Base-by-base conservation (phyloP, 1,284 basidiomycete genomes). In the Apiotrichum porosum region DNA sequence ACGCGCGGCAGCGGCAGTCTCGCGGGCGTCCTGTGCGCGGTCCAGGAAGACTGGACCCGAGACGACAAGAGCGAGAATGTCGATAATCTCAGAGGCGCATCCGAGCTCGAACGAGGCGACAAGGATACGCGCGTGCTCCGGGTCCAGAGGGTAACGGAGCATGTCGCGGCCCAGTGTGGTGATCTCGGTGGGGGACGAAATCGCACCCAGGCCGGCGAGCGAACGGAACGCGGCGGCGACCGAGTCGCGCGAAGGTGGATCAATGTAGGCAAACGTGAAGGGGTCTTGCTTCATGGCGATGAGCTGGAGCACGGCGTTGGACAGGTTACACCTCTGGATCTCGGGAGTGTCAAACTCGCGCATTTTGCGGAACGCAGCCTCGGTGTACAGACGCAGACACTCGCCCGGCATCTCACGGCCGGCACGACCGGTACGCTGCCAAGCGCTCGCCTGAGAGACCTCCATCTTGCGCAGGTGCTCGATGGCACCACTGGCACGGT, bases 331-430 rank as follows among this genome's bases (percentile, higher is more conserved):
- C 19, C 92, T 81, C 52, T 85, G 80, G 48, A 97, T 94, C 71
- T 97, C 92, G 1, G 92, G 92, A 57, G 86, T 82, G 21, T 84
- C 78, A 18, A 86, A 81, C 19, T 79, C 66, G 1, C 76, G 73
- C 78, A 95, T 80, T 13, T 75, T 71, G 38, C 79, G 75, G 71
- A 85, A 95, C 2, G 82, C 79, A 12, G 81, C 77, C 65, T 92
- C 84, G 0, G 92, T 89, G 72, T 92, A 97, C 10, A 97, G 75
- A 24, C 92, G 81, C 74, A 86, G 94, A 67, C 92, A 95, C 49
- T 80, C 78, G 17, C 92, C 92, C 26, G 79, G 76, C 12, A 87
- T 83, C 83, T 97, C 88, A 62, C 94, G 85, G 58, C 95, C 89
- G 0, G 89, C 88, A 61, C 94, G 84, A 71, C 93, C 90, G 30